phyloP scores from a whole-genome alignment of 2,329 filamentous ascomycete genomes.

The Apiospora kogelbergensis region DNA sequence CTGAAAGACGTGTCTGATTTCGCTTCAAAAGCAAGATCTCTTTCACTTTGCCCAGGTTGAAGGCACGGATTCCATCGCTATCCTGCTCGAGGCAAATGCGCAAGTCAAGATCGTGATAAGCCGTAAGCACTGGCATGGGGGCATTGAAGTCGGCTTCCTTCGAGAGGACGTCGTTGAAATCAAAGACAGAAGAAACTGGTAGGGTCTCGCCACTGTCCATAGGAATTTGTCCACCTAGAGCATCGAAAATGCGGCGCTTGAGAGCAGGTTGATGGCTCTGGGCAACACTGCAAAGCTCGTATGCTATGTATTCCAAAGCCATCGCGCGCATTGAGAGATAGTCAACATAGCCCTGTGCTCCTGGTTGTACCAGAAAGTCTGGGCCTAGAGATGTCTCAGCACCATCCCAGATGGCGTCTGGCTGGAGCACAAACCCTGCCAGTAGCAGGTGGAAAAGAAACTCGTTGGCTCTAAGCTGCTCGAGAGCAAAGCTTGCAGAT shows the following conservation, averaged over 20 bases:
- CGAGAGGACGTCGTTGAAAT: constrained; percentile 77
- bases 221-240: constrained; percentile 75
- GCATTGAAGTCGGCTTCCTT: constrained; percentile 50
- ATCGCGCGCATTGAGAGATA: constrained; percentile 77
- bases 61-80: constrained; percentile 56
- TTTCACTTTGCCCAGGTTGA: constrained; percentile 68
- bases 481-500: constrained; percentile 71
- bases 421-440: constrained; percentile 68
- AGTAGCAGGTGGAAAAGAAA: constrained; percentile 78
- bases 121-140: constrained; percentile 53
- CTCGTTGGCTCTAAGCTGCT: constrained; percentile 76
- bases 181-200: constrained; percentile 76
- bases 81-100: constrained; percentile 62
- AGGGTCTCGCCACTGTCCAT: constrained; percentile 66
- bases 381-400: constrained; percentile 53
- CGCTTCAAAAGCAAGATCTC: constrained; percentile 73
- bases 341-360: constrained; percentile 69
- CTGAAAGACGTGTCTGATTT: constrained; percentile 56
- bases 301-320: constrained; percentile 79
- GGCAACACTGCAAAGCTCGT: constrained; percentile 78
- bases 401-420: constrained; percentile 73
- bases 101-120: constrained; percentile 68
- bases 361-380: constrained; percentile 68
- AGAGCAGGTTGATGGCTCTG: constrained; percentile 69
- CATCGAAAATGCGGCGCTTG: constrained; percentile 66